Percentiles rank a stretch among this genome's conserved stretches.
Evolutionary conservation across 305 asterid genomes (phyloP).

Genomic region (Rubia balearica): DNA sequence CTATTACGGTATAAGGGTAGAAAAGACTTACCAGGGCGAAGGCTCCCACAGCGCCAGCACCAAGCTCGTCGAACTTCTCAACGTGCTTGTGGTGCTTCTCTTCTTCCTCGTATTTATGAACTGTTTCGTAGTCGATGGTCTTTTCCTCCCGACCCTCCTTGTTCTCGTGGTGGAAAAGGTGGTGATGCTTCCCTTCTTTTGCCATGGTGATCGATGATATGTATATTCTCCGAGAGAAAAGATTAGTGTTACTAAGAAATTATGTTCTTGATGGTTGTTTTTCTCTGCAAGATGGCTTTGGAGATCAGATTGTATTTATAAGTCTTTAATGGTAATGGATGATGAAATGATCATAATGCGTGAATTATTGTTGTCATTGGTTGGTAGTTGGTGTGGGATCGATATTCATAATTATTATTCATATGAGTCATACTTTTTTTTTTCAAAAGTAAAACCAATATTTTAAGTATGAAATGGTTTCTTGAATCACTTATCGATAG

Average conservation of each 20-base stretch:
- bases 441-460: too few relatives aligned
- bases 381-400: not conserved
- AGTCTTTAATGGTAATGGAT: constrained; percentile 1
- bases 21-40: constrained; percentile 15
- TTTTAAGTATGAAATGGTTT: too few relatives aligned
- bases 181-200: constrained; percentile 8
- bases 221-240: not conserved
- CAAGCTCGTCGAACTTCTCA: constrained; percentile 12
- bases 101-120: constrained; percentile 17
- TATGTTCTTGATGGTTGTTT: not conserved
- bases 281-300: not conserved
- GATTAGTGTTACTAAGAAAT: not conserved
- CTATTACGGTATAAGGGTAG: too few relatives aligned
- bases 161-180: constrained; percentile 14
- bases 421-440: not conserved
- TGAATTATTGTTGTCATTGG: not conserved
- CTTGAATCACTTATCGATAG: too few relatives aligned
- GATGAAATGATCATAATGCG: not conserved
- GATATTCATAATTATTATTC: not conserved
- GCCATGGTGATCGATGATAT: constrained; percentile 1
- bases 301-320: not conserved
- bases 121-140: not conserved
- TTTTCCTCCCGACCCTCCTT: not conserved
- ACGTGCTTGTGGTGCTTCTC: constrained; percentile 17
- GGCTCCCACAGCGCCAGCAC: constrained; percentile 16